These are phyloP conservation scores for Yamadazyma buinensis DNA, from an alignment of 1,139 yeast species.

Conservation along the genomic window DNA sequence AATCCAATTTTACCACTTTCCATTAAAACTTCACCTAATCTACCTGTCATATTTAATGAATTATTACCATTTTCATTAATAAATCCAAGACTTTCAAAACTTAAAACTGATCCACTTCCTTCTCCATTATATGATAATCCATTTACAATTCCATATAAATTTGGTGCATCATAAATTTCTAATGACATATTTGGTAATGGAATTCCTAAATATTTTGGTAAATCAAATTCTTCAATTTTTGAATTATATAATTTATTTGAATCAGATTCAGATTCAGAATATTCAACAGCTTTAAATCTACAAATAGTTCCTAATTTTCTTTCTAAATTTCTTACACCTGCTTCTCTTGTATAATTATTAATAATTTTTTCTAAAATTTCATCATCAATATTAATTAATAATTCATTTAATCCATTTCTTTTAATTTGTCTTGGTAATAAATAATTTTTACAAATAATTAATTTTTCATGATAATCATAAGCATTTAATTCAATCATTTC, in stretches of 20 bases:
- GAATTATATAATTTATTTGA: constrained; percentile 26
- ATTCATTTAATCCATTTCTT: constrained; percentile 59
- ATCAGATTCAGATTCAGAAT: constrained; percentile 37
- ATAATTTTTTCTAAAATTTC: constrained; percentile 60
- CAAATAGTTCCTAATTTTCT: constrained; percentile 70
- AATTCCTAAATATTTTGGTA: constrained; percentile 51
- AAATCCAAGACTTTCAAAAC: constrained; percentile 75
- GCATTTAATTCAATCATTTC: constrained; percentile 81
- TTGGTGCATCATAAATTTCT: constrained; percentile 25
- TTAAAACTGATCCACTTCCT: constrained; percentile 81
- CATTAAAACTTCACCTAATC: constrained; percentile 76
- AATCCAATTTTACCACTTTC: constrained; percentile 82
- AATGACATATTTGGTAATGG: constrained; percentile 35
- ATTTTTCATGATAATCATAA: constrained; percentile 76
- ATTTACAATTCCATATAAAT: constrained; percentile 73
- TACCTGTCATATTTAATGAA: constrained; percentile 70
- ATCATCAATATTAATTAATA: constrained; percentile 37
- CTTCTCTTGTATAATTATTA: constrained; percentile 74
- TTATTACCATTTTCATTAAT: constrained; percentile 21
- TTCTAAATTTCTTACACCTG: constrained; percentile 83
- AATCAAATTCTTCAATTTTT: constrained; percentile 37
- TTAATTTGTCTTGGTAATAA: constrained; percentile 75
- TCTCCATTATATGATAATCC: constrained; percentile 87
- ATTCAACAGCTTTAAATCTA: constrained; percentile 79
- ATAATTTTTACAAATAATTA: constrained; percentile 66